Conservation (phyloP, 2,329 filamentous ascomycete genomes). For the Westerdykella aurantiaca region DNA sequence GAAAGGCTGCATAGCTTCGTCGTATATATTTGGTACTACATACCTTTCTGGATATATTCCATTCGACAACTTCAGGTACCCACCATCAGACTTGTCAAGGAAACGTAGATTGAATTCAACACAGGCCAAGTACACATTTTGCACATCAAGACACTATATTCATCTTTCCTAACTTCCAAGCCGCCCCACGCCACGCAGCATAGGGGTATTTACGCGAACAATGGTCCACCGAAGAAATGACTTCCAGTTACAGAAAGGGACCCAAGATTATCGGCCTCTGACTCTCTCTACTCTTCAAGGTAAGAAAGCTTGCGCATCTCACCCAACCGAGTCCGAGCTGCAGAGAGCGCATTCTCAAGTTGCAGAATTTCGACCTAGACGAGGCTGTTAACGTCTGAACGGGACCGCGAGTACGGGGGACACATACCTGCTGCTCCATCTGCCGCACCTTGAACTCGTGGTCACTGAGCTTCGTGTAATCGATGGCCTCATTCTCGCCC, state of each 20-base stretch:
- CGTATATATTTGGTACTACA: no score
- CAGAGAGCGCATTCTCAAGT: slow-evolving; percentile 76
- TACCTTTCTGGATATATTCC: no score
- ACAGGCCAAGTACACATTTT: no score
- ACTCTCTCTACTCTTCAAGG: slow-evolving; percentile 39
- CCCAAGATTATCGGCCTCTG: not conserved
- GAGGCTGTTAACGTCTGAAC: slow-evolving; percentile 9
- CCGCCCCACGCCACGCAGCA: not conserved
- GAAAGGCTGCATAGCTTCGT: not conserved
- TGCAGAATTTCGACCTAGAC: slow-evolving; percentile 89
- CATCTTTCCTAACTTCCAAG: no score
- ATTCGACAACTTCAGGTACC: no score
- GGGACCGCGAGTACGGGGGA: not conserved
- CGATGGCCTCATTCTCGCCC: slow-evolving; percentile 71
- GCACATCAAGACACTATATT: no score
- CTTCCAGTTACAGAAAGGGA: not conserved
- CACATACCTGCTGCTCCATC: slow-evolving; percentile 96
- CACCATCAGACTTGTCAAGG: no score
- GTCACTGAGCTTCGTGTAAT: slow-evolving; percentile 80
- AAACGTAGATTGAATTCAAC: no score
- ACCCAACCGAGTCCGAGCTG: slow-evolving; percentile 75
- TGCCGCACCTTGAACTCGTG: slow-evolving; percentile 98
- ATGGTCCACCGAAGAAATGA: not conserved
- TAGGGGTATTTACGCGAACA: not conserved
- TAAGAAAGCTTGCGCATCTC: slow-evolving; percentile 99